These are phyloP conservation scores for Yamadazyma laniorum DNA, from an alignment of 805 yeast species.

Conservation along the genomic window DNA sequence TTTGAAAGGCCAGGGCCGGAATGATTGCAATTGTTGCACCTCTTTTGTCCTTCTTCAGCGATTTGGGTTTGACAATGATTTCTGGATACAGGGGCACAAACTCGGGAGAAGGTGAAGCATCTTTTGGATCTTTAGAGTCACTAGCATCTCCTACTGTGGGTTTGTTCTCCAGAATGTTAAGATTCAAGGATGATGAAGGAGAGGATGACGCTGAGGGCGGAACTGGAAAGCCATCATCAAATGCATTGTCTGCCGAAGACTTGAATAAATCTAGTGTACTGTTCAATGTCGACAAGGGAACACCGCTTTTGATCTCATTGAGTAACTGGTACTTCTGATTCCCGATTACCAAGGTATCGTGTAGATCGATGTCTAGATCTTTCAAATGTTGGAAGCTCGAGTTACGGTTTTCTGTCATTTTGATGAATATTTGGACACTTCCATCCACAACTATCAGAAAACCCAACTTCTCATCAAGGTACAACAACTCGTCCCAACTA, in stretches of 20 bases:
- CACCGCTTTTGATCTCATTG: constrained; percentile 77
- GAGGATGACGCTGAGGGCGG: constrained; percentile 6
- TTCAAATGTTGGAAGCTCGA: constrained; percentile 15
- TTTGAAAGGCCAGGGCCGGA: constrained; percentile 77
- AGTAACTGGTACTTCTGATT: constrained; percentile 67
- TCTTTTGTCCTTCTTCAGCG: constrained; percentile 11
- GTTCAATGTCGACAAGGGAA: constrained; percentile 81
- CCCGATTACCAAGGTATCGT: constrained; percentile 49
- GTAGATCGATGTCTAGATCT: constrained; percentile 31
- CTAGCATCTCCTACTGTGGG: too few species aligned
- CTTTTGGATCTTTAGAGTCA: too few species aligned
- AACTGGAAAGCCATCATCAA: neutral
- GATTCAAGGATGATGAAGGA: constrained; percentile 13
- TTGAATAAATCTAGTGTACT: constrained; percentile 74
- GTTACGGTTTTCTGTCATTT: constrained; percentile 30
- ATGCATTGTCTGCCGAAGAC: constrained; percentile 7
- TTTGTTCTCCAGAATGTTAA: constrained; percentile 2
- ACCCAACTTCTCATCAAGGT: constrained; percentile 73
- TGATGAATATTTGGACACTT: constrained; percentile 71
- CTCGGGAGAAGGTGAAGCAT: neutral
- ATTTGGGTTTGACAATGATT: constrained; percentile 70
- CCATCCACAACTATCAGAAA: constrained; percentile 95
- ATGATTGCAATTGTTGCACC: constrained; percentile 85
- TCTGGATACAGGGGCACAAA: constrained; percentile 21
- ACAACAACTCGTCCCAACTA: constrained; percentile 70